Conservation (phyloP, 2,329 filamentous ascomycete genomes). For the Achaetomium macrosporum region DNA sequence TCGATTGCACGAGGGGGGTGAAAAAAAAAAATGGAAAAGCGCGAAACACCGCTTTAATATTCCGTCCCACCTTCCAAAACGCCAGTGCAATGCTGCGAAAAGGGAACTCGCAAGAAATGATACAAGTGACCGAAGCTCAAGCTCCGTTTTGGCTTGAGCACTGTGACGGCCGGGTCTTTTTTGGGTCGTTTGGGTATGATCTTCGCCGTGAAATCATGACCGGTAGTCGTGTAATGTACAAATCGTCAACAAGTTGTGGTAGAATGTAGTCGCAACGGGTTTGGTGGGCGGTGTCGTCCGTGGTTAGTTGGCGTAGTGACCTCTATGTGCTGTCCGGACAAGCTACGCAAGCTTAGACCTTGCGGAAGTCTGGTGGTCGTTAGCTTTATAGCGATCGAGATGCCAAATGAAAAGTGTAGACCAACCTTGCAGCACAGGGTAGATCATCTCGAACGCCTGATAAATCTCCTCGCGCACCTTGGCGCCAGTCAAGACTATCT, state of each 20-base stretch:
- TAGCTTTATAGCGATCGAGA: background rate
- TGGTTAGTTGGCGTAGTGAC: background rate
- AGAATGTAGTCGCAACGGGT: background rate
- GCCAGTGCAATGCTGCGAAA: conserved; percentile 52
- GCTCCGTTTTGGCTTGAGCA: conserved; percentile 8
- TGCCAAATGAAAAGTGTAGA: conserved; percentile 12
- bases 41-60: conserved; percentile 12
- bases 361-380: conserved; percentile 25
- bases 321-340: conserved; percentile 1
- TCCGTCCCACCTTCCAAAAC: conserved; percentile 32
- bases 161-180: conserved; percentile 14
- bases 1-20: background rate
- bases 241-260: conserved; percentile 11
- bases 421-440: conserved; percentile 84
- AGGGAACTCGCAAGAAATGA: conserved; percentile 29
- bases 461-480: conserved; percentile 99
- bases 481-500: conserved; percentile 95
- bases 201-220: conserved; percentile 24
- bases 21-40: conserved; percentile 1
- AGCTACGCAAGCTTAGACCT: conserved; percentile 18
- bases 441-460: conserved; percentile 94
- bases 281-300: background rate
- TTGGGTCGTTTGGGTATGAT: conserved; percentile 14
- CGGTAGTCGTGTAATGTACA: conserved; percentile 19
- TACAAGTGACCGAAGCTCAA: conserved; percentile 30